Evolutionary conservation across 78 protist genomes (phyloP).

Genomic region (Dictyostelium discoideum): dicty_2.7 NC_007089.4:5915501-5916000

Average conservation of each 20-base stretch:
- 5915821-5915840: background rate
- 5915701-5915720: background rate
- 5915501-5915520: background rate
- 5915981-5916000: no score
- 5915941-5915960: no score
- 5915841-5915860: background rate
- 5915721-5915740: background rate
- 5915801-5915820: background rate
- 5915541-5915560: background rate
- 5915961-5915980: no score
- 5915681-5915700: slow-evolving; percentile 11
- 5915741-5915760: background rate
- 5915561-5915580: background rate
- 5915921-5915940: no score
- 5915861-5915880: background rate
- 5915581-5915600: background rate
- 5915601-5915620: slow-evolving; percentile 13
- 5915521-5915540: background rate
- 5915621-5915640: background rate
- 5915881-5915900: background rate
- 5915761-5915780: background rate
- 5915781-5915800: slow-evolving; percentile 14
- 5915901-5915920: background rate
- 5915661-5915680: background rate
- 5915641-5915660: slow-evolving; percentile 15